phyloP scores from a whole-genome alignment of 192 early-diverging fungal species.

The Backusella australiensis region DNA sequence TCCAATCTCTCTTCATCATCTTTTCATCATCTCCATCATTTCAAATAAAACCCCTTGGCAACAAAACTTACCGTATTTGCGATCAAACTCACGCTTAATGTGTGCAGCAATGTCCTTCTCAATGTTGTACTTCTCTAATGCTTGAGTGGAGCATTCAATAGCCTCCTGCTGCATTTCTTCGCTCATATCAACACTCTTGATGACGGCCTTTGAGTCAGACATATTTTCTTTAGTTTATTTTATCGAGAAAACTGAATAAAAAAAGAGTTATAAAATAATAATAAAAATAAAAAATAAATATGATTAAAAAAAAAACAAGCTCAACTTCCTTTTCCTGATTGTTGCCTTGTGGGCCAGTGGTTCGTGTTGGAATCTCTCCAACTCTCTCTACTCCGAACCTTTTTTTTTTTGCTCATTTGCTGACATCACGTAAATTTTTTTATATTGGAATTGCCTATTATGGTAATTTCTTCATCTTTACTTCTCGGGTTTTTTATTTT shows the following conservation, averaged over 20 bases:
- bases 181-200: constrained; percentile 98
- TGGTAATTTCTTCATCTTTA: not conserved
- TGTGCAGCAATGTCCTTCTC: constrained; percentile 98
- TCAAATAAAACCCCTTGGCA: not conserved
- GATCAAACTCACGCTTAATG: constrained; percentile 99
- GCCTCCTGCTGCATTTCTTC: constrained; percentile 96
- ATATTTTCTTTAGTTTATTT: constrained; percentile 31
- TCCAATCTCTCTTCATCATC: not conserved
- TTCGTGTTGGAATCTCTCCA: not conserved
- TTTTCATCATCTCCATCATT: not conserved
- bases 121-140: constrained; percentile 89
- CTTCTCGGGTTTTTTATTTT: not conserved
- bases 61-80: constrained; percentile 70
- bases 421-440: not conserved
- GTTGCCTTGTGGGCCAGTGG: not conserved
- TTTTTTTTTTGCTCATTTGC: not conserved
- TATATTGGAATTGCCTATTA: not conserved
- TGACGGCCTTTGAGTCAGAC: constrained; percentile 81
- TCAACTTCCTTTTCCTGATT: constrained; percentile 1
- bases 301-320: not conserved
- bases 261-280: not conserved
- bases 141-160: constrained; percentile 81
- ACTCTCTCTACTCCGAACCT: not conserved
- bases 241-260: not conserved
- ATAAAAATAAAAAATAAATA: not conserved